phyloP scores from a whole-genome alignment of 73 alveolate genomes.

The Breviolum minutum region DNA sequence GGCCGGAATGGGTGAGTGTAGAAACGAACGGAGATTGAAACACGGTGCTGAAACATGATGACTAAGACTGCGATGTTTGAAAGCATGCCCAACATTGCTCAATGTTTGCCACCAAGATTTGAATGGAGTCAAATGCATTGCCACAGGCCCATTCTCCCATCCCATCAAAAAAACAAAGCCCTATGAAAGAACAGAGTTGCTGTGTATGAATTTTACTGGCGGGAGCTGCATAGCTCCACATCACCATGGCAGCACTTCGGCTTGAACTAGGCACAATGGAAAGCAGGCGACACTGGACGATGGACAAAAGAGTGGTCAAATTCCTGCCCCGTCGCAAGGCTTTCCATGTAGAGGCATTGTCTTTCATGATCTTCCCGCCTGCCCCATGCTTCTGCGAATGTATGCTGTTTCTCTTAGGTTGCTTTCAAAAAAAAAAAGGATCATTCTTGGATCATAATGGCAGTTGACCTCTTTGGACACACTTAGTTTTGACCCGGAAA shows the following conservation, averaged over 20 bases:
- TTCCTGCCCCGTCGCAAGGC: background rate
- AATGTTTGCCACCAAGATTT: background rate
- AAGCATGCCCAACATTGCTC: background rate
- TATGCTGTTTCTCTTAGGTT: background rate
- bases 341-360: background rate
- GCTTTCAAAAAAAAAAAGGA: no score
- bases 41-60: no score
- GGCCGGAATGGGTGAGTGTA: no score
- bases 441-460: no score
- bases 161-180: no score
- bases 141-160: background rate
- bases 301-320: no score
- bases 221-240: background rate
- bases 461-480: no score
- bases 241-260: conserved; percentile 3
- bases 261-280: background rate
- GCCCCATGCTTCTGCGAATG: background rate
- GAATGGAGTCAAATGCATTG: background rate
- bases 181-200: no score
- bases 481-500: no score
- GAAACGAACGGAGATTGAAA: no score
- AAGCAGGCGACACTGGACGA: background rate
- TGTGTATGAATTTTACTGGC: background rate
- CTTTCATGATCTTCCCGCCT: background rate
- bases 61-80: no score